phyloP scores from a whole-genome alignment of 495 filamentous ascomycete species.

The Hypoxylon rickii region DNA sequence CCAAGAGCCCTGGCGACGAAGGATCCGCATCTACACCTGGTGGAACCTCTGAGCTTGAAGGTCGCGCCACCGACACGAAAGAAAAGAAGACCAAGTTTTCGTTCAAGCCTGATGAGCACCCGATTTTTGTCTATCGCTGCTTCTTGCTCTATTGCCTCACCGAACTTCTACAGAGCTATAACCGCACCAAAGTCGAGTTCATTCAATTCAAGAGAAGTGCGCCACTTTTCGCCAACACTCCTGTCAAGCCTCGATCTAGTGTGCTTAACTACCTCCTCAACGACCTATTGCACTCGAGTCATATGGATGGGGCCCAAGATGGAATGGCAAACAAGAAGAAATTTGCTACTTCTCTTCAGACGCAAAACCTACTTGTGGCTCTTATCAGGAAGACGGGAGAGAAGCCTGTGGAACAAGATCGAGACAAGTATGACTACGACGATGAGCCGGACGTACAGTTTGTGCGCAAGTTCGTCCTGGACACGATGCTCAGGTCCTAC shows the following conservation, averaged over 20 bases:
- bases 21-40: constrained; percentile 33
- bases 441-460: constrained; percentile 89
- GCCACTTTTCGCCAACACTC: constrained; percentile 76
- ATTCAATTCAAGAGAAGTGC: constrained; percentile 96
- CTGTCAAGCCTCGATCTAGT: constrained; percentile 90
- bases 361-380: constrained; percentile 81
- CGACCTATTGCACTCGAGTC: constrained; percentile 78
- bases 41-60: constrained; percentile 25
- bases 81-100: constrained; percentile 75
- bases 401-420: constrained; percentile 54
- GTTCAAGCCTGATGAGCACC: constrained; percentile 92
- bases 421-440: constrained; percentile 63
- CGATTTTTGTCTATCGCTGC: constrained; percentile 94
- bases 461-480: constrained; percentile 90
- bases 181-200: constrained; percentile 94
- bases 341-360: constrained; percentile 78
- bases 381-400: constrained; percentile 89
- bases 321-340: constrained; percentile 80
- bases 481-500: constrained; percentile 90
- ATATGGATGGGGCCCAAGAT: constrained; percentile 70
- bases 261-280: constrained; percentile 93
- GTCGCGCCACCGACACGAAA: constrained; percentile 44
- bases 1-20: constrained; percentile 44
- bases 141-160: constrained; percentile 93
- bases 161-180: constrained; percentile 92